These are phyloP conservation scores for Ascoidea asiatica DNA, from an alignment of 805 yeast genomes.

Conservation along the genomic window DNA sequence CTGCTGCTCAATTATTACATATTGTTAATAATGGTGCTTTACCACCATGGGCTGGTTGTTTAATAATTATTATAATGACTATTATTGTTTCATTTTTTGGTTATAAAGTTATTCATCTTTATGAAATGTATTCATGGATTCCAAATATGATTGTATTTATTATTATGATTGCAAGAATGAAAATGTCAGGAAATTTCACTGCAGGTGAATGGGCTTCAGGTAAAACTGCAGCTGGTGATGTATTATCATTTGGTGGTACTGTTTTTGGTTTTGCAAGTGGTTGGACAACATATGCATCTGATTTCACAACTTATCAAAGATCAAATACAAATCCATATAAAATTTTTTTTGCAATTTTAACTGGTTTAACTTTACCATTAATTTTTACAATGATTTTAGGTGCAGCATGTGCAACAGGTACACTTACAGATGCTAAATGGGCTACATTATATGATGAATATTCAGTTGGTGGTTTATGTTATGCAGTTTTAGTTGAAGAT, in stretches of 20 bases:
- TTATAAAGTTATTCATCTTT: conserved; percentile 64
- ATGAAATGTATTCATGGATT: conserved; percentile 82
- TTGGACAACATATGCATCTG: conserved; percentile 89
- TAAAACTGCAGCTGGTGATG: conserved; percentile 55
- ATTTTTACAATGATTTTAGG: conserved; percentile 68
- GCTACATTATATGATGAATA: conserved; percentile 33
- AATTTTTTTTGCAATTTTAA: conserved; percentile 49
- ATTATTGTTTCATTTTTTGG: conserved; percentile 73
- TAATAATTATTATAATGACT: conserved; percentile 56
- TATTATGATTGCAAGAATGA: conserved; percentile 66
- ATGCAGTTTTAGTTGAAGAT: conserved; percentile 62
- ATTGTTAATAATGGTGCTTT: conserved; percentile 51
- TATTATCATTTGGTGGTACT: conserved; percentile 72
- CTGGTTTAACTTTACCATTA: conserved; percentile 58
- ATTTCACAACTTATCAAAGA: conserved; percentile 82
- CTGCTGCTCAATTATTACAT: conserved; percentile 72
- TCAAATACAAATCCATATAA: conserved; percentile 40
- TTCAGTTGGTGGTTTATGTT: conserved; percentile 73
- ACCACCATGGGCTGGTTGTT: conserved; percentile 88
- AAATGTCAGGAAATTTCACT: conserved; percentile 49
- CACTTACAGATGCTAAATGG: conserved; percentile 31
- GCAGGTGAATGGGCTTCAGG: conserved; percentile 45
- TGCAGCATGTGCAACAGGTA: conserved; percentile 74
- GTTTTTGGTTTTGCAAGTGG: conserved; percentile 86
- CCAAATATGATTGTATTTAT: conserved; percentile 66